These are phyloP conservation scores for Lactarius akahatsu DNA, from an alignment of 768 basidiomycete species.

Conservation along the genomic window DNA sequence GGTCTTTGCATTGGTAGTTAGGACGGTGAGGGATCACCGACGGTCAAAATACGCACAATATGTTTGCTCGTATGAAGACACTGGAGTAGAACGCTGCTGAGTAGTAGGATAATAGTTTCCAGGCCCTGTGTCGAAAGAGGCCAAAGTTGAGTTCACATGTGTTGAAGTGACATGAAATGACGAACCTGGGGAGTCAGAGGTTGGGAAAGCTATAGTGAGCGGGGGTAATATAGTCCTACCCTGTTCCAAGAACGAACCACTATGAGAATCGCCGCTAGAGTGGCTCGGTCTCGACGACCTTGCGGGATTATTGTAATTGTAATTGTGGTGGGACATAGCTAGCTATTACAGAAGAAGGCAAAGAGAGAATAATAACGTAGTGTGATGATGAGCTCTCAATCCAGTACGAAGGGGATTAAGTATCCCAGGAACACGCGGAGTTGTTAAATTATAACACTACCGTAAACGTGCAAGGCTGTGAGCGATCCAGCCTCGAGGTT, in stretches of 20 bases:
- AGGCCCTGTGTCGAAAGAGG: conserved; percentile 20
- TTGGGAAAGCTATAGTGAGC: conserved; percentile 28
- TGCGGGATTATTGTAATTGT: conserved; percentile 26
- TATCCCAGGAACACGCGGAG: conserved; percentile 16
- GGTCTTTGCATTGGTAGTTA: conserved; percentile 13
- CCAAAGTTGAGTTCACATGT: conserved; percentile 22
- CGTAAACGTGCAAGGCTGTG: conserved; percentile 1
- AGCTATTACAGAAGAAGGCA: conserved; percentile 29
- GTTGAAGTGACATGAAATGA: conserved; percentile 23
- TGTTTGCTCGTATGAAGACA: conserved; percentile 12
- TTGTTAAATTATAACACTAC: neutral
- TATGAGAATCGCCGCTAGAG: conserved; percentile 26
- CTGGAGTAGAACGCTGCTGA: conserved; percentile 23
- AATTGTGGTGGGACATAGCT: conserved; percentile 29
- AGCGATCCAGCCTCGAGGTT: conserved; percentile 16
- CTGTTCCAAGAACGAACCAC: conserved; percentile 27
- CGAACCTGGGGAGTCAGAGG: conserved; percentile 28
- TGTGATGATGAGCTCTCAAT: conserved; percentile 16
- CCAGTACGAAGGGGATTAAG: conserved; percentile 16
- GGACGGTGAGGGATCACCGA: neutral
- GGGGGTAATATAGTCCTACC: conserved; percentile 30
- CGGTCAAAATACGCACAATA: conserved; percentile 21
- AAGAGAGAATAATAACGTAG: conserved; percentile 27
- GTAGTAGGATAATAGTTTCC: conserved; percentile 11
- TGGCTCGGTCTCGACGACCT: conserved; percentile 21